Percentiles rank a stretch among this genome's conserved stretches.
Evolutionary conservation across 176 grass and related monocot genomes (phyloP).

Genomic region (Aegilops longissima): DNA sequence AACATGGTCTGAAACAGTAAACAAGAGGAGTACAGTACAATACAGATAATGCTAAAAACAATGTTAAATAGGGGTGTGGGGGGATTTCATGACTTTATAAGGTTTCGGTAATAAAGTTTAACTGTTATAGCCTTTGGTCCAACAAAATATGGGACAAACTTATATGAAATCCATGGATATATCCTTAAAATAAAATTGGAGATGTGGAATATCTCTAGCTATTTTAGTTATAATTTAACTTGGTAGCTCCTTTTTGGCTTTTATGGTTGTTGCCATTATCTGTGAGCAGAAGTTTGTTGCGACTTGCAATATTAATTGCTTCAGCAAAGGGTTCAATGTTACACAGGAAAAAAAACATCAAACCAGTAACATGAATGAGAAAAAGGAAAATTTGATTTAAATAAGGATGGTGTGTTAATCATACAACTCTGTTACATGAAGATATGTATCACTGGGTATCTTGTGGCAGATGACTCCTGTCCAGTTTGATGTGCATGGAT

Average conservation of each 20-base stretch:
- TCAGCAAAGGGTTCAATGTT: neutral
- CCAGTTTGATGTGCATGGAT: constrained; percentile 88
- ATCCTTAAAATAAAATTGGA: neutral
- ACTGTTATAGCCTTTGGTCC: neutral
- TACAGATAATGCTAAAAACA: neutral
- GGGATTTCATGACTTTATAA: neutral
- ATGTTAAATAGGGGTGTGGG: neutral
- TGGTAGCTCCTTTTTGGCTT: neutral
- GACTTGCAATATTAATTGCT: neutral
- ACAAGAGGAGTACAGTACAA: neutral
- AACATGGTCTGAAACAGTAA: neutral
- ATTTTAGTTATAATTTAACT: neutral
- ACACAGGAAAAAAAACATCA: neutral
- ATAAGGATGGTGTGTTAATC: constrained; percentile 7
- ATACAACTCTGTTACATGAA: constrained; percentile 84
- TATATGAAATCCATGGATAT: neutral
- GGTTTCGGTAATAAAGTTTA: neutral
- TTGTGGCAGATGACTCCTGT: constrained; percentile 58
- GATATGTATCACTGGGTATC: constrained; percentile 36
- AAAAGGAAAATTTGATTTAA: neutral
- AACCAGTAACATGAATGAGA: neutral
- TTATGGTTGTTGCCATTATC: neutral
- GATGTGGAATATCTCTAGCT: neutral
- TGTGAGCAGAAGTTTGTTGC: neutral
- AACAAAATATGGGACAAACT: neutral